Percentiles rank a stretch among this genome's conserved stretches.
These are phyloP conservation scores for Peziza echinospora DNA, from an alignment of 495 filamentous ascomycete species.

Conservation along the genomic window DNA sequence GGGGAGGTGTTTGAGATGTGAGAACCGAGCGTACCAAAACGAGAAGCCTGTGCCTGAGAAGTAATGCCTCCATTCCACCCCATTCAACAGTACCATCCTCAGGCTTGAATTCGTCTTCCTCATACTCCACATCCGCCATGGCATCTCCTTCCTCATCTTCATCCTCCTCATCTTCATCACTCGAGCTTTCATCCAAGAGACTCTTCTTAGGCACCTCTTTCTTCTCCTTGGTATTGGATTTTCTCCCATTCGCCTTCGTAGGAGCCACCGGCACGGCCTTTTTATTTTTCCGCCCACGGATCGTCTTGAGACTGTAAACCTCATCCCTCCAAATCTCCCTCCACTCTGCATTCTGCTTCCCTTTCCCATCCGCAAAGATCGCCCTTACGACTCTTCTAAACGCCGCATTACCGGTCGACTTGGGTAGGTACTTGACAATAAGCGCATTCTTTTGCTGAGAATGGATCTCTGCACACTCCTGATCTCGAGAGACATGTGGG, in stretches of 20 bases:
- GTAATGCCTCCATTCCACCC: not conserved
- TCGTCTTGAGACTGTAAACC: constrained; percentile 1
- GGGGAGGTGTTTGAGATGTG: not conserved
- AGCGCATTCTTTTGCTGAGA: constrained; percentile 20
- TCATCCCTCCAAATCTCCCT: constrained; percentile 39
- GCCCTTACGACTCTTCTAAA: constrained; percentile 36
- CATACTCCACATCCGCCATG: not conserved
- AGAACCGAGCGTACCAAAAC: not conserved
- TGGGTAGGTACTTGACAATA: constrained; percentile 32
- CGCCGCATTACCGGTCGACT: constrained; percentile 21
- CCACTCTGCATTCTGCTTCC: constrained; percentile 31
- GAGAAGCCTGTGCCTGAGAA: not conserved
- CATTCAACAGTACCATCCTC: not conserved
- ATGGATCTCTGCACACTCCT: too few relatives aligned
- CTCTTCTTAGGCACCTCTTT: not conserved
- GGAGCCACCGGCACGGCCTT: not conserved
- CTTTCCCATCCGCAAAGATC: constrained; percentile 40
- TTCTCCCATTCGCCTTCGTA: not conserved
- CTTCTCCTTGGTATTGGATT: not conserved
- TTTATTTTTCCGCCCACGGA: not conserved
- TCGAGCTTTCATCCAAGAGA: not conserved
- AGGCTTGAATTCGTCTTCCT: not conserved
- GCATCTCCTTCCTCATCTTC: not conserved
- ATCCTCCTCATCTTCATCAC: not conserved
- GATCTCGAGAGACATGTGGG: too few relatives aligned